Evolutionary conservation across 257 asterid species (phyloP).

Genomic region (Scutellaria galericulata): DNA sequence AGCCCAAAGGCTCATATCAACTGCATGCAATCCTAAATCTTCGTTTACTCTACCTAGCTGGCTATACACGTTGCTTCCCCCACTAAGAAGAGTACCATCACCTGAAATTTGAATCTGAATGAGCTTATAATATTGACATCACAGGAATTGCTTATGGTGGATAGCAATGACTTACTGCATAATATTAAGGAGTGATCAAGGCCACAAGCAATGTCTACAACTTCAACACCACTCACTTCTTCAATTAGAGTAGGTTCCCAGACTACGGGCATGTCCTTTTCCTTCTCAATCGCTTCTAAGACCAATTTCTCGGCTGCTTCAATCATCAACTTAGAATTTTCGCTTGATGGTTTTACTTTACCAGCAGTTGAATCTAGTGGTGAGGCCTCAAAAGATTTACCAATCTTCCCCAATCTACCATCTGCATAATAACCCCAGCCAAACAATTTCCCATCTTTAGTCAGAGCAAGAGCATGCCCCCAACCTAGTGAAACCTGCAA

Average conservation of each 20-base stretch:
- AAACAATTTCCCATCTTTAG: slow-evolving; percentile 74
- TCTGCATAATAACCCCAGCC: slow-evolving; percentile 99
- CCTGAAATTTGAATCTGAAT: slow-evolving; percentile 47
- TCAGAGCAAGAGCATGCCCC: slow-evolving; percentile 95
- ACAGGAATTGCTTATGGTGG: slow-evolving; percentile 3
- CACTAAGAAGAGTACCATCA: slow-evolving; percentile 76
- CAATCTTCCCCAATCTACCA: slow-evolving; percentile 85
- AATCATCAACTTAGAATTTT: slow-evolving; percentile 40
- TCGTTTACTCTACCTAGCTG: slow-evolving; percentile 72
- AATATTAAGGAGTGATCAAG: slow-evolving; percentile 87
- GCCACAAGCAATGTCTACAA: slow-evolving; percentile 79
- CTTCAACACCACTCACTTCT: slow-evolving; percentile 60
- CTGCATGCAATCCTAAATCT: slow-evolving; percentile 69
- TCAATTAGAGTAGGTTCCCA: slow-evolving; percentile 84
- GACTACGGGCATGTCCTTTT: slow-evolving; percentile 80
- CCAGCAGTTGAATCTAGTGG: slow-evolving; percentile 67
- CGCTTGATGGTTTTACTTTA: slow-evolving; percentile 31
- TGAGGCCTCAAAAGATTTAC: slow-evolving; percentile 67
- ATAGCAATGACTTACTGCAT: slow-evolving; percentile 57
- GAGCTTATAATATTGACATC: not conserved
- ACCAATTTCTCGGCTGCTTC: slow-evolving; percentile 74
- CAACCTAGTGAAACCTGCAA: slow-evolving; percentile 90
- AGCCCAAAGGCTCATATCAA: slow-evolving; percentile 51
- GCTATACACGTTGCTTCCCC: slow-evolving; percentile 88
- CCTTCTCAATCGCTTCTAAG: slow-evolving; percentile 80